phyloP scores from a whole-genome alignment of 2,329 filamentous ascomycete species.

The Aspergillus luchuensis region DNA sequence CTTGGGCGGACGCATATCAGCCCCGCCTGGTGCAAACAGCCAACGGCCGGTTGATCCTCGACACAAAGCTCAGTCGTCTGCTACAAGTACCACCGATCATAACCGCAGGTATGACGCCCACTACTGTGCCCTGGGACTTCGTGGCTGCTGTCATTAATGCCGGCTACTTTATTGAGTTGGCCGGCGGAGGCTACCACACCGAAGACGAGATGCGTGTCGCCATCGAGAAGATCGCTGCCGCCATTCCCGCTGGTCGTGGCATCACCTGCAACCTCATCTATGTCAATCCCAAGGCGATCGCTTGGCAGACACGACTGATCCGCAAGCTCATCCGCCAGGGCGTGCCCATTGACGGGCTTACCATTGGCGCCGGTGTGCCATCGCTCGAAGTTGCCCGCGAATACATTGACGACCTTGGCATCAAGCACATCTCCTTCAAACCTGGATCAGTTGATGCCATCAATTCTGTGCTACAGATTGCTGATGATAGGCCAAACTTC shows the following conservation, averaged over 20 bases:
- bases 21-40: not conserved
- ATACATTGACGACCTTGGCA: not conserved
- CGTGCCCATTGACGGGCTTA: not conserved
- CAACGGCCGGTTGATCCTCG: not conserved
- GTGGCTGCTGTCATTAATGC: not conserved
- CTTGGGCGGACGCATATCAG: not conserved
- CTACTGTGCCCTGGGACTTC: not conserved
- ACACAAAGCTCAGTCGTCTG: not conserved
- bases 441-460: not conserved
- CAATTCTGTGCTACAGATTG: not conserved
- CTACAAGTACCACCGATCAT: not conserved
- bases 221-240: not conserved
- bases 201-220: not conserved
- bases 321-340: not conserved
- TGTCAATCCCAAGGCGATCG: not conserved
- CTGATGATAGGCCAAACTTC: not conserved
- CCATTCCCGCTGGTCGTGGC: not conserved
- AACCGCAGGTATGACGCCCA: not conserved
- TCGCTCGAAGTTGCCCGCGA: not conserved
- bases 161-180: not conserved
- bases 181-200: not conserved
- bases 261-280: conserved; percentile 3
- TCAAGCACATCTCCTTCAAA: conserved; percentile 1
- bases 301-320: not conserved
- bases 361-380: not conserved